Percentiles rank a stretch among this genome's conserved stretches.
phyloP scores from a whole-genome alignment of 1,284 basidiomycete species.

The Rhodotorula sp. region DNA sequence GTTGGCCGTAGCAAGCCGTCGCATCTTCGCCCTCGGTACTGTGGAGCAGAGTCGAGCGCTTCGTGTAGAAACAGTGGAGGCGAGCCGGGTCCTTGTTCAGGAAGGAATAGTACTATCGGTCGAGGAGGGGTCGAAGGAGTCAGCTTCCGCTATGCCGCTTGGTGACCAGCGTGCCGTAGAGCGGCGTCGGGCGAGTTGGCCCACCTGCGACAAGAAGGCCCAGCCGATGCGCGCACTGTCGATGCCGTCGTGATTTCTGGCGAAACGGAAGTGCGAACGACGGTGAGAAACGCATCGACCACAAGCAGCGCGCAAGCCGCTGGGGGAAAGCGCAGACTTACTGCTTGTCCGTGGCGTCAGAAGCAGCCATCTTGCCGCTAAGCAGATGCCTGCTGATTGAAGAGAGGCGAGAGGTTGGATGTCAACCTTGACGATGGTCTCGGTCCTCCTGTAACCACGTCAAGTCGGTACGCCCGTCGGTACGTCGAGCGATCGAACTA shows the following conservation, averaged over 20 bases:
- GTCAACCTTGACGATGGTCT: too few relatives aligned
- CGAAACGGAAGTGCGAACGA: background rate
- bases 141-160: background rate
- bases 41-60: conserved; percentile 93
- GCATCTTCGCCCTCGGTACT: conserved; percentile 92
- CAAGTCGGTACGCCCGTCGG: too few relatives aligned
- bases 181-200: background rate
- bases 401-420: too few relatives aligned
- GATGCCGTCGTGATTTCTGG: conserved; percentile 10
- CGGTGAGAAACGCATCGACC: background rate
- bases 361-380: conserved; percentile 11
- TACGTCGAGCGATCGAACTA: too few relatives aligned
- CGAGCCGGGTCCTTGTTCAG: conserved; percentile 89
- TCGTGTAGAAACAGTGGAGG: conserved; percentile 98
- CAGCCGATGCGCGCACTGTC: conserved; percentile 35
- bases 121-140: background rate
- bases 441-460: too few relatives aligned
- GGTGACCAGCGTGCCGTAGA: background rate
- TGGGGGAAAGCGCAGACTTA: background rate
- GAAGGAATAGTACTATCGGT: conserved; percentile 33
- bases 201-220: conserved; percentile 39
- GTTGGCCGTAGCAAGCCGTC: conserved; percentile 84
- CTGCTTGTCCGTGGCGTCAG: conserved; percentile 22
- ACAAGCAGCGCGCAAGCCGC: background rate
- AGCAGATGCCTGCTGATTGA: too few relatives aligned